Conservation (phyloP, 352 stramenopile genomes). For the Phytophthora quininea region DNA sequence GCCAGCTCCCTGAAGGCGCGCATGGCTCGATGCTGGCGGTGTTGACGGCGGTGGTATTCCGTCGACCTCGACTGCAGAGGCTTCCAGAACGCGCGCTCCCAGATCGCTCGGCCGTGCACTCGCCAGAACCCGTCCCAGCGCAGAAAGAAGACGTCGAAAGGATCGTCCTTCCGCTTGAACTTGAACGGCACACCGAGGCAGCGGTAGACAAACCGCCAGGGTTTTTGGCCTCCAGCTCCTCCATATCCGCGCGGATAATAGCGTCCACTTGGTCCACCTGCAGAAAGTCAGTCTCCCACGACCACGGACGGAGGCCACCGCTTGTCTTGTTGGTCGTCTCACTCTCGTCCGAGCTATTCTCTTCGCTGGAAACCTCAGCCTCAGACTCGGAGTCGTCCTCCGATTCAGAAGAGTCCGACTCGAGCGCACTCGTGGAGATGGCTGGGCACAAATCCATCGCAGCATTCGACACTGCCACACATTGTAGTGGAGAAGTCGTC, state of each 20-base stretch:
- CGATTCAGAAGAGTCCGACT: conserved; percentile 6
- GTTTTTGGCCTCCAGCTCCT: conserved; percentile 34
- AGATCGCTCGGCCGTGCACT: conserved; percentile 46
- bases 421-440: neutral
- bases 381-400: conserved; percentile 5
- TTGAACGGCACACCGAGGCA: conserved; percentile 48
- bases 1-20: conserved; percentile 39
- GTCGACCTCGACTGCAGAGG: conserved; percentile 28
- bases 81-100: conserved; percentile 55
- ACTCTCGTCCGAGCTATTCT: conserved; percentile 2
- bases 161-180: conserved; percentile 27
- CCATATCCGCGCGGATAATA: conserved; percentile 32
- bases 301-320: neutral
- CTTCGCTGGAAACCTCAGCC: conserved; percentile 6
- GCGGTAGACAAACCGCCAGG: conserved; percentile 52
- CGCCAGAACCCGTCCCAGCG: conserved; percentile 60
- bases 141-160: conserved; percentile 52
- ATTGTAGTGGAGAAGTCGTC: neutral
- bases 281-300: conserved; percentile 15
- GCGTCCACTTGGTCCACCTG: conserved; percentile 22
- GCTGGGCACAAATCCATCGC: conserved; percentile 19
- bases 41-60: conserved; percentile 37
- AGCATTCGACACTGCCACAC: conserved; percentile 3
- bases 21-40: conserved; percentile 37
- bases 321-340: neutral